phyloP scores from a whole-genome alignment of 805 yeast genomes.

The Lipomyces mesembrius region DNA sequence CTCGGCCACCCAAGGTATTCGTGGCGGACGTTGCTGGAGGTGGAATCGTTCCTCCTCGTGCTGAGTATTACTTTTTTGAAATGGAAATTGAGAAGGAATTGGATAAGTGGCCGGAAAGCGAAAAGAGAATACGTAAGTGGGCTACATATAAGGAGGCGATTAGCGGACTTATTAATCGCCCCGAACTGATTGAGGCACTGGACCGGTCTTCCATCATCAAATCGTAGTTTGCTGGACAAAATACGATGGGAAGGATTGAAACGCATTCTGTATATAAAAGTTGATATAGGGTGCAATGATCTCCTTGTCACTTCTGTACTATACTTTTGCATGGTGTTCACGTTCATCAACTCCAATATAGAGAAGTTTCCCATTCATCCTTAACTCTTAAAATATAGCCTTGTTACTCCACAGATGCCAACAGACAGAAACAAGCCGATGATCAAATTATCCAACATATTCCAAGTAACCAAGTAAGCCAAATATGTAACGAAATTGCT shows the following conservation, averaged over 20 bases:
- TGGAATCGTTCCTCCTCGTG: slow-evolving; percentile 59
- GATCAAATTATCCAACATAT: background rate
- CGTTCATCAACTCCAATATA: background rate
- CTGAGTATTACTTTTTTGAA: slow-evolving; percentile 90
- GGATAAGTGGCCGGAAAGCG: slow-evolving; percentile 75
- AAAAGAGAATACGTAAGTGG: slow-evolving; percentile 72
- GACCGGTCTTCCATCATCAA: slow-evolving; percentile 51
- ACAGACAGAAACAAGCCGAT: background rate
- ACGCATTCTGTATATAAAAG: background rate
- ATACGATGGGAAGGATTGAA: background rate
- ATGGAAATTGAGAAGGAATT: slow-evolving; percentile 62
- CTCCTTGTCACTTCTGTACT: background rate
- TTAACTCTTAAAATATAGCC: background rate
- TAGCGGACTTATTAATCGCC: slow-evolving; percentile 61
- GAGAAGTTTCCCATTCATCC: background rate
- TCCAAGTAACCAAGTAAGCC: background rate
- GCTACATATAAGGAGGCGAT: slow-evolving; percentile 65
- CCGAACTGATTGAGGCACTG: slow-evolving; percentile 69
- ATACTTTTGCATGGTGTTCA: background rate
- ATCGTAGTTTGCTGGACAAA: background rate
- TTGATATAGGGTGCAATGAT: background rate
- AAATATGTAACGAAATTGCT: background rate
- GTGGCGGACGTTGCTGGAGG: slow-evolving; percentile 40
- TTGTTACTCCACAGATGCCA: background rate
- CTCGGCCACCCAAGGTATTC: slow-evolving; percentile 55